Conservation (phyloP, 192 early-diverging fungal genomes). For the Coemansia sp. region DNA sequence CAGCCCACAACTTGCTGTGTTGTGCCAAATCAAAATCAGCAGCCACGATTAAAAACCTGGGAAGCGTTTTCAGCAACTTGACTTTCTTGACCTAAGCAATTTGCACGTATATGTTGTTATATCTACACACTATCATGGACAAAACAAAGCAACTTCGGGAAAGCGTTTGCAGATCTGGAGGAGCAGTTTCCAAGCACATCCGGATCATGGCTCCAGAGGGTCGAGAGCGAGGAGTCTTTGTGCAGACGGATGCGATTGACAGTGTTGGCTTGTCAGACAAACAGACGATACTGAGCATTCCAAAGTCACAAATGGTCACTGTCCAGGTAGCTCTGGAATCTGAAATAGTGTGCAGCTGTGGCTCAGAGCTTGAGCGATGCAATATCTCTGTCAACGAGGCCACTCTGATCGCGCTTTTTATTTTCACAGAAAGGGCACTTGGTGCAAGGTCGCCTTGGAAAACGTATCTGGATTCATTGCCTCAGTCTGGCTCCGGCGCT, state of each 20-base stretch:
- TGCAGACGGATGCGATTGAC: background rate
- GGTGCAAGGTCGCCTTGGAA: slow-evolving; percentile 21
- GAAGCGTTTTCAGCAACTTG: no score
- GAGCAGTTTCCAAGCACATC: background rate
- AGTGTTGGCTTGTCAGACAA: background rate
- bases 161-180: background rate
- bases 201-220: slow-evolving; percentile 4
- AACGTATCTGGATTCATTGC: slow-evolving; percentile 32
- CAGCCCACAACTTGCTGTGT: background rate
- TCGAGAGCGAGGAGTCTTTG: slow-evolving; percentile 23
- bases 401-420: slow-evolving; percentile 22
- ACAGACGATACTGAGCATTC: slow-evolving; percentile 14
- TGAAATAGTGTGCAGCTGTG: slow-evolving; percentile 21
- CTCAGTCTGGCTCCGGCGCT: slow-evolving; percentile 10
- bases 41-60: no score
- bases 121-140: no score
- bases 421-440: slow-evolving; percentile 23
- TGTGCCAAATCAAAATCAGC: no score
- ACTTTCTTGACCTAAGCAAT: no score
- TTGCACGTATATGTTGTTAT: no score
- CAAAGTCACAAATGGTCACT: slow-evolving; percentile 22
- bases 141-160: background rate
- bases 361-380: background rate
- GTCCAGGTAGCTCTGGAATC: slow-evolving; percentile 12
- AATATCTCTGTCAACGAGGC: slow-evolving; percentile 3